Conservation (phyloP, 108 stramenopile species). For the Hondaea fermentalgiana region DNA sequence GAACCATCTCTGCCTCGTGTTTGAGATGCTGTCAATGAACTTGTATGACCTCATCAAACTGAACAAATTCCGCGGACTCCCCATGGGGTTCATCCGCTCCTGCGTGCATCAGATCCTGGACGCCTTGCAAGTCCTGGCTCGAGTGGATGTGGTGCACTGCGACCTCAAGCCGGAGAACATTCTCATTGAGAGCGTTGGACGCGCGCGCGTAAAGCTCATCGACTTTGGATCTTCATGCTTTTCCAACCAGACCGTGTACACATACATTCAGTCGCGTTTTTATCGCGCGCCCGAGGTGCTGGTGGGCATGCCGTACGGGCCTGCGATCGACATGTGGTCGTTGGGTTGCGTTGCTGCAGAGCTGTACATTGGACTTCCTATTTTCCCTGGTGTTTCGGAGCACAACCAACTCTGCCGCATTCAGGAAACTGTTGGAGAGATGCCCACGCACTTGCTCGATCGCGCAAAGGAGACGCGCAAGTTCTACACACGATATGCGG, state of each 20-base stretch:
- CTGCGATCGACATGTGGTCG: slow-evolving; percentile 95
- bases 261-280: slow-evolving; percentile 95
- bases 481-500: slow-evolving; percentile 25
- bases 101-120: slow-evolving; percentile 57
- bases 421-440: slow-evolving; percentile 73
- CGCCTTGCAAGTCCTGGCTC: slow-evolving; percentile 57
- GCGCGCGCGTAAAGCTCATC: slow-evolving; percentile 70
- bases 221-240: slow-evolving; percentile 96
- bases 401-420: slow-evolving; percentile 89
- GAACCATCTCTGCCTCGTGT: slow-evolving; percentile 83
- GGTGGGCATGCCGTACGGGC: slow-evolving; percentile 84
- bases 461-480: slow-evolving; percentile 32
- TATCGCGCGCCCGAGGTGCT: slow-evolving; percentile 95
- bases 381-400: slow-evolving; percentile 88
- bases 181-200: slow-evolving; percentile 43
- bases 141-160: slow-evolving; percentile 77
- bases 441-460: slow-evolving; percentile 72
- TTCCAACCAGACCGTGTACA: slow-evolving; percentile 55
- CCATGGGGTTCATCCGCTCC: slow-evolving; percentile 60
- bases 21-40: slow-evolving; percentile 81
- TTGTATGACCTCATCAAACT: slow-evolving; percentile 85
- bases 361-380: slow-evolving; percentile 84
- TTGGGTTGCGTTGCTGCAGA: slow-evolving; percentile 93
- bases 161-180: slow-evolving; percentile 99
- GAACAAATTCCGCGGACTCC: slow-evolving; percentile 87